Base-by-base conservation (phyloP, 129 eudicot species). In the Tagetes patula region DNA sequence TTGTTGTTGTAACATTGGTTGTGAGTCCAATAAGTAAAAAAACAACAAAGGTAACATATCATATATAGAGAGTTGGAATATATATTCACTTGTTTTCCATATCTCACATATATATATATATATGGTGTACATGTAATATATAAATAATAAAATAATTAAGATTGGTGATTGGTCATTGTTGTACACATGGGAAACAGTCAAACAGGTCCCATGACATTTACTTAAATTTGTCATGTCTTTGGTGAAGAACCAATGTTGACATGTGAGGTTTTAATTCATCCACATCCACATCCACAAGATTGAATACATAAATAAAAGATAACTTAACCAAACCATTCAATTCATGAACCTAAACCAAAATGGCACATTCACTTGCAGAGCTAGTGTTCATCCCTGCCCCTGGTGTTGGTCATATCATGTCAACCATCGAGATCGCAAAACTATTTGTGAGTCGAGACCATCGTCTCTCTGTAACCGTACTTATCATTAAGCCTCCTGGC, bases 371-470 rank as follows among this genome's bases (percentile, higher is more conserved):
- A 27, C 2, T 48, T 7, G 77, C 53, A 49, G 82, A 82, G 75
- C 63, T 85, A 32, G 68, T 85, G 3, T 79, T 85, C 76, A 62
- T 85, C 67, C 89, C 89, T 1, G 32, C 70, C 40, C 84, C 85
- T 0, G 87, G 82, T 3, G 64, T 41, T 1, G 87, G 89, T 8
- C 89, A 85, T 50, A 75, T 85, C 49, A 39, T 76, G 30, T 77
- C 89, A 40, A 79, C 78, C 1, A 55, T 82, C 41, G 81, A 85
- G 82, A 48, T 85, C 2, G 89, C 89, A 40, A 85, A 82, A 45
- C 71, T 82, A 10, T 73, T 85, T 1, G 73, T 73, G 30, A 34
- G 59, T 30, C 77, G 84, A 37, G 75, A 85, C 20, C 75, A 70
- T 20, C 65, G 55, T 0, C 73, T 85, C 54, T 66, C 77, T 0